A percentile compares a stretch with the other conserved stretches of the same genome.
phyloP scores from a whole-genome alignment of 768 basidiomycete species.

The Amanita rubescens region DNA sequence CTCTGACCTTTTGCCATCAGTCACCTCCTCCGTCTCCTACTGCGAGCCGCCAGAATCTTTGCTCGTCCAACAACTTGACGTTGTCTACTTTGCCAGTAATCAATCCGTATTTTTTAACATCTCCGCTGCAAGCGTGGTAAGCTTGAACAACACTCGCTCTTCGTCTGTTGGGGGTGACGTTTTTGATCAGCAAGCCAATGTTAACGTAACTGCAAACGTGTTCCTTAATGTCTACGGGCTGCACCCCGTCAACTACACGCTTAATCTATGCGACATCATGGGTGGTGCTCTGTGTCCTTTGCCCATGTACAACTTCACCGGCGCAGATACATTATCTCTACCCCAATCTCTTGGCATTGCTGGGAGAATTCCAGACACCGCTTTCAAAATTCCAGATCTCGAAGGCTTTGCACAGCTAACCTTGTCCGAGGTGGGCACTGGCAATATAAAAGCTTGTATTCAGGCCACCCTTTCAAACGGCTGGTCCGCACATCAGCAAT shows the following conservation, averaged over 20 bases:
- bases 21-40: slow-evolving; percentile 85
- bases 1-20: slow-evolving; percentile 28
- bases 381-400: slow-evolving; percentile 83
- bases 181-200: slow-evolving; percentile 49
- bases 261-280: slow-evolving; percentile 78
- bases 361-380: slow-evolving; percentile 64
- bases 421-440: slow-evolving; percentile 60
- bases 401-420: slow-evolving; percentile 84
- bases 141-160: slow-evolving; percentile 23
- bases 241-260: slow-evolving; percentile 72
- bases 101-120: slow-evolving; percentile 78
- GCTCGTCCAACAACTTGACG: slow-evolving; percentile 71
- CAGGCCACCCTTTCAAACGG: slow-evolving; percentile 92
- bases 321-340: slow-evolving; percentile 60
- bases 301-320: slow-evolving; percentile 83
- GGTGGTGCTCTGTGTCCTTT: slow-evolving; percentile 77
- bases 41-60: slow-evolving; percentile 75
- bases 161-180: slow-evolving; percentile 4
- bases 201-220: slow-evolving; percentile 78
- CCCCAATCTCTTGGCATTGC: slow-evolving; percentile 52
- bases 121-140: slow-evolving; percentile 77
- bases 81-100: slow-evolving; percentile 63
- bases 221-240: slow-evolving; percentile 86
- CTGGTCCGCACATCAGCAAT: slow-evolving; percentile 66
- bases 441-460: slow-evolving; percentile 77